Conservation (phyloP, 148 eudicot species). For the Fagopyrum homotropicum region DNA sequence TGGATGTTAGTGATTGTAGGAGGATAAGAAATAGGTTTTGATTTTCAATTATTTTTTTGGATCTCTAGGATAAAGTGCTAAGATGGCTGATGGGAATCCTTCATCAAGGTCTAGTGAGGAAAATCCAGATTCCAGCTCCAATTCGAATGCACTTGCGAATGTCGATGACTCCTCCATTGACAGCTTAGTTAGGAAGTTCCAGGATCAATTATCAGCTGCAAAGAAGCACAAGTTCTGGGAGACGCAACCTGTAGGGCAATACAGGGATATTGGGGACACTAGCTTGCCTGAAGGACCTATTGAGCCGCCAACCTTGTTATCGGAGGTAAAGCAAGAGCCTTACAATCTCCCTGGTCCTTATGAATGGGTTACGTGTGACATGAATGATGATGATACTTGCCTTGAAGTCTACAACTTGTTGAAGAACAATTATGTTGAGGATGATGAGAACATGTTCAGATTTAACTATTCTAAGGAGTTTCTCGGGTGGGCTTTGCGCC, state of each 20-base stretch:
- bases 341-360: conserved; percentile 63
- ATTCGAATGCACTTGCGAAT: neutral
- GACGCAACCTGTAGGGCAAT: conserved; percentile 71
- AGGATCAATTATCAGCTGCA: conserved; percentile 48
- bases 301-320: conserved; percentile 50
- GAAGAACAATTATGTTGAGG: conserved; percentile 81
- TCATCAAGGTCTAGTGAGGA: neutral
- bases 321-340: conserved; percentile 67
- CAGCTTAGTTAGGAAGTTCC: conserved; percentile 40
- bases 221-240: conserved; percentile 74
- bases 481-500: conserved; percentile 78
- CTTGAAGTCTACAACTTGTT: conserved; percentile 62
- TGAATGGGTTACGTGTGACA: conserved; percentile 89
- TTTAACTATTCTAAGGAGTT: conserved; percentile 85
- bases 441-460: conserved; percentile 89
- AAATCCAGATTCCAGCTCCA: neutral
- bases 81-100: conserved; percentile 7
- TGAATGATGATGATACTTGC: conserved; percentile 68
- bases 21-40: no score
- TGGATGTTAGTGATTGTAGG: no score
- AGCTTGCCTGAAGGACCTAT: conserved; percentile 64
- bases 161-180: conserved; percentile 28
- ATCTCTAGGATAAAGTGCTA: neutral
- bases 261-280: conserved; percentile 51
- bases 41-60: no score